Conservation (phyloP, 2,329 filamentous ascomycete species). For the Fusarium tricinctum region DNA sequence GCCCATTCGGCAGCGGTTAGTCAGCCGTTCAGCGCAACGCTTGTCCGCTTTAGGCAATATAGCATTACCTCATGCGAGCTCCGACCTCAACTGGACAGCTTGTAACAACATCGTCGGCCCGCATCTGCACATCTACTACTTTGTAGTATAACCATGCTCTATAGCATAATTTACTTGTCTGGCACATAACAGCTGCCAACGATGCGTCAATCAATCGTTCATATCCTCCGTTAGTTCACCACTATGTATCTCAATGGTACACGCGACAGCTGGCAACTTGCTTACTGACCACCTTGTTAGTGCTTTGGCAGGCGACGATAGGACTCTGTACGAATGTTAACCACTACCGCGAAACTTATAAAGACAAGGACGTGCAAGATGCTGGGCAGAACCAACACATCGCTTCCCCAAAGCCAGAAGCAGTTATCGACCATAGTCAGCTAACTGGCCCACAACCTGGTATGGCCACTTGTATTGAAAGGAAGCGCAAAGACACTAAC, state of each 20-base stretch:
- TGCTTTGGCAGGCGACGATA: conserved; percentile 62
- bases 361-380: conserved; percentile 49
- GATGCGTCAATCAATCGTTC: conserved; percentile 59
- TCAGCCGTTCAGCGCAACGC: conserved; percentile 12
- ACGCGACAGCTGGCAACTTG: conserved; percentile 42
- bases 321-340: conserved; percentile 58
- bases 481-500: conserved; percentile 30
- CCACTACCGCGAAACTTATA: conserved; percentile 53
- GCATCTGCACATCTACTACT: conserved; percentile 30
- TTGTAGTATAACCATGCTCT: conserved; percentile 51
- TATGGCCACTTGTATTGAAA: conserved; percentile 44
- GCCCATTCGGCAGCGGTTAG: neutral
- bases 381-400: conserved; percentile 52
- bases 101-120: conserved; percentile 42
- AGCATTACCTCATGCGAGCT: conserved; percentile 51
- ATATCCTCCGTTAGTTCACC: conserved; percentile 57
- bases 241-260: conserved; percentile 15
- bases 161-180: conserved; percentile 38
- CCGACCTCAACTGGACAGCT: conserved; percentile 50
- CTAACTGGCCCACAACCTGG: conserved; percentile 55
- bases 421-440: conserved; percentile 49
- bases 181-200: conserved; percentile 55
- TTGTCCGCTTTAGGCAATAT: conserved; percentile 21
- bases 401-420: conserved; percentile 51
- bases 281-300: conserved; percentile 53